phyloP scores from a whole-genome alignment of 352 stramenopile species.

The Globisporangium acanthophoron region DNA sequence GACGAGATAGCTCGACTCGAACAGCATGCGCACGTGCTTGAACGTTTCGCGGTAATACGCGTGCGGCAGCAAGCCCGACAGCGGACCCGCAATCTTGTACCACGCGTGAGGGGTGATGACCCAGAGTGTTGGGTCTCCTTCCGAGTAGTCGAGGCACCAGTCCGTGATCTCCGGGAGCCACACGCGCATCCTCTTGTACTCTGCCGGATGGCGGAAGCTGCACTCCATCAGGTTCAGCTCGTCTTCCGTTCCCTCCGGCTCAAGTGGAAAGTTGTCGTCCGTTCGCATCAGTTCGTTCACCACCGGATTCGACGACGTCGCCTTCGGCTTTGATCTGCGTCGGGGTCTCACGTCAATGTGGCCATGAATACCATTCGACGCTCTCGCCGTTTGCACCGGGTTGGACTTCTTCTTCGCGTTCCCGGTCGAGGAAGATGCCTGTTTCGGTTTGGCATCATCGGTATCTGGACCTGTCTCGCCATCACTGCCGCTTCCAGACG shows the following conservation, averaged over 20 bases:
- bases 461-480: conserved; percentile 20
- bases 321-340: conserved; percentile 13
- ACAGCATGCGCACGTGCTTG: conserved; percentile 66
- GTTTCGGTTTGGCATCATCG: neutral
- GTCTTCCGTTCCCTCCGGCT: conserved; percentile 44
- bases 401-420: conserved; percentile 3
- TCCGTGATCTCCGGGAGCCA: conserved; percentile 84
- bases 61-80: conserved; percentile 73
- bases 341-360: conserved; percentile 2
- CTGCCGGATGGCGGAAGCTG: conserved; percentile 60
- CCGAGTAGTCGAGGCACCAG: conserved; percentile 84
- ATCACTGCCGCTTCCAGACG: conserved; percentile 27
- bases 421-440: neutral
- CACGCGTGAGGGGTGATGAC: conserved; percentile 76
- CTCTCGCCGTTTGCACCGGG: neutral
- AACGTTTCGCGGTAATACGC: conserved; percentile 67
- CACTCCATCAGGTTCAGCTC: conserved; percentile 79
- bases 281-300: conserved; percentile 78
- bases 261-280: conserved; percentile 40
- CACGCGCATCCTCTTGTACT: conserved; percentile 58
- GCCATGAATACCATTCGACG: conserved; percentile 1
- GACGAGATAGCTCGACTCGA: conserved; percentile 81
- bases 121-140: conserved; percentile 81
- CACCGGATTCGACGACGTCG: conserved; percentile 26
- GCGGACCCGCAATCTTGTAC: conserved; percentile 81